Conservation (phyloP, 2,329 filamentous ascomycete species). For the Fusarium floridanum region DNA sequence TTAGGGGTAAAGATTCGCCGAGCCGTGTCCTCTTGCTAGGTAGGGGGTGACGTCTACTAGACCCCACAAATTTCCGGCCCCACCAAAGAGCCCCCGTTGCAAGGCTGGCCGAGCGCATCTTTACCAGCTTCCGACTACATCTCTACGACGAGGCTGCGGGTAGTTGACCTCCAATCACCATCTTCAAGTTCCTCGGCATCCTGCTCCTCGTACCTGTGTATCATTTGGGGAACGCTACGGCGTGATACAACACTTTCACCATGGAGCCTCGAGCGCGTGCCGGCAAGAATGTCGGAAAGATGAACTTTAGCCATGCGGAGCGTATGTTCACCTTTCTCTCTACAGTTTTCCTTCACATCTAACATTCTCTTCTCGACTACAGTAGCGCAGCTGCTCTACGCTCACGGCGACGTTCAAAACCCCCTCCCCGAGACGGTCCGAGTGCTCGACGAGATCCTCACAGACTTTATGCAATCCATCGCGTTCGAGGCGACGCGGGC, state of each 20-base stretch:
- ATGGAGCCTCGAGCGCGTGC: slow-evolving; percentile 84
- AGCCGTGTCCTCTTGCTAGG: slow-evolving; percentile 37
- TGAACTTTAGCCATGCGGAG: slow-evolving; percentile 82
- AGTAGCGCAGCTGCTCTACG: slow-evolving; percentile 83
- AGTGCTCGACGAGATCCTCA: slow-evolving; percentile 93
- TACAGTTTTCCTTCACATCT: background rate
- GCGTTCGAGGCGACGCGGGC: slow-evolving; percentile 90
- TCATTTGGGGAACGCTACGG: slow-evolving; percentile 17
- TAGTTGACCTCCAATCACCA: background rate
- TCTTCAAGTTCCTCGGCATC: background rate
- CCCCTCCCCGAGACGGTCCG: slow-evolving; percentile 87
- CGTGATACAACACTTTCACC: slow-evolving; percentile 49
- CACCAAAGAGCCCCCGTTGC: slow-evolving; percentile 26
- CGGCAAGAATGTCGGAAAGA: slow-evolving; percentile 84
- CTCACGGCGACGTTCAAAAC: slow-evolving; percentile 81
- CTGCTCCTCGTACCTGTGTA: background rate
- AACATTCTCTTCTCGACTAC: slow-evolving; percentile 17
- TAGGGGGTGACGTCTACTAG: slow-evolving; percentile 39
- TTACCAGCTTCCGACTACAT: slow-evolving; percentile 33
- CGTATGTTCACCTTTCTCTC: slow-evolving; percentile 61
- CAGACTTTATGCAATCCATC: slow-evolving; percentile 95
- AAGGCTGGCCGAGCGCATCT: slow-evolving; percentile 31
- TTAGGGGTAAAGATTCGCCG: slow-evolving; percentile 57
- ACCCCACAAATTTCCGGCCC: slow-evolving; percentile 41
- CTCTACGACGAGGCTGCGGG: slow-evolving; percentile 34